Conservation (phyloP, 1,139 yeast genomes). For the Arxiozyma bovina region DNA sequence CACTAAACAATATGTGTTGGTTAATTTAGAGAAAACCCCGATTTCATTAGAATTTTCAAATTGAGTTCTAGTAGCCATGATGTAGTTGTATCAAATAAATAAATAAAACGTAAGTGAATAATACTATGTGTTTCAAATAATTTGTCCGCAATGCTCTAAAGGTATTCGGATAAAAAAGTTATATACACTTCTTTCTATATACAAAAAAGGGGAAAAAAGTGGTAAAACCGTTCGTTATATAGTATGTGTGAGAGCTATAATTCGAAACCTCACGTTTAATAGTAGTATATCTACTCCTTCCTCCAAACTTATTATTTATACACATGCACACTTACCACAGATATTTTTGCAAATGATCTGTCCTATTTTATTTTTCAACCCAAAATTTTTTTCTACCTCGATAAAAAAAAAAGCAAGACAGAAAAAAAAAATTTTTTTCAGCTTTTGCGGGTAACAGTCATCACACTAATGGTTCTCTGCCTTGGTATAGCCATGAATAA, state of each 20-base stretch:
- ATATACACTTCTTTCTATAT: not conserved
- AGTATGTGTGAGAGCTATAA: no score
- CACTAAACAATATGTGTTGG: constrained; percentile 92
- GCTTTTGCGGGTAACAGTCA: constrained; percentile 1
- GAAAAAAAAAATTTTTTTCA: not conserved
- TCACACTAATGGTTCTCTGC: not conserved
- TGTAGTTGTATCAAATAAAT: not conserved
- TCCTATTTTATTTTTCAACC: not conserved
- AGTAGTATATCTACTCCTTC: no score
- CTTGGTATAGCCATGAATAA: not conserved
- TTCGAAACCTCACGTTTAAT: no score
- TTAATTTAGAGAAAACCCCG: constrained; percentile 93
- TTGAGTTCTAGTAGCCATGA: constrained; percentile 55
- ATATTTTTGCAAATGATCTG: no score
- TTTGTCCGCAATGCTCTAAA: no score
- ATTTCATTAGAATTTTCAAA: constrained; percentile 98
- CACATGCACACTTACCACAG: no score
- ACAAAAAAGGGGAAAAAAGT: no score
- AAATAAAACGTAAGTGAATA: not conserved
- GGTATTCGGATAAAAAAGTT: not conserved
- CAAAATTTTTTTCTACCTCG: not conserved
- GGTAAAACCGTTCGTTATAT: not conserved
- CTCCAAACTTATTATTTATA: no score
- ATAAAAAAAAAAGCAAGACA: no score
- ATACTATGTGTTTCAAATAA: not conserved